Conservation (phyloP, 805 yeast genomes). For the Pachysolen tannophilus region DNA sequence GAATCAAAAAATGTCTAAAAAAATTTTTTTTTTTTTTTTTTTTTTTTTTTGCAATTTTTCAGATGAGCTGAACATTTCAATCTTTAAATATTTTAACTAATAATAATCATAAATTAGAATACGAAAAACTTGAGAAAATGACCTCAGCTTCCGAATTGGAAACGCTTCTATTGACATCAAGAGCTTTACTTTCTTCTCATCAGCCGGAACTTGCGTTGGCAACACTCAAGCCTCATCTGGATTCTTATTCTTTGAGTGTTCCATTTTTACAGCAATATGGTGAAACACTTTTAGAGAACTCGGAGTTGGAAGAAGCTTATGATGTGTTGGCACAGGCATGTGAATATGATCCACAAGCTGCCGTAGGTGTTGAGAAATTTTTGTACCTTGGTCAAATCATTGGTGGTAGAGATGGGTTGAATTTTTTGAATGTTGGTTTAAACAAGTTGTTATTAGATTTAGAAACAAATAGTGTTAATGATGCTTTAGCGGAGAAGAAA, state of each 20-base stretch:
- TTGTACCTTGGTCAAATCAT: slow-evolving; percentile 85
- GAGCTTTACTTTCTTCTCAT: slow-evolving; percentile 35
- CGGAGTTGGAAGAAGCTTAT: slow-evolving; percentile 74
- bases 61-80: not conserved
- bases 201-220: slow-evolving; percentile 50
- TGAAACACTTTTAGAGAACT: slow-evolving; percentile 72
- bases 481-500: slow-evolving; percentile 13
- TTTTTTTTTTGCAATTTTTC: not conserved
- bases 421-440: slow-evolving; percentile 55
- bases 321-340: slow-evolving; percentile 52
- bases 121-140: no score
- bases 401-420: slow-evolving; percentile 73
- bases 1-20: not conserved
- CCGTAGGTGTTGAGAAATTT: slow-evolving; percentile 69
- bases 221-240: slow-evolving; percentile 29
- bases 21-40: not conserved
- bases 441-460: slow-evolving; percentile 36
- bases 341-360: slow-evolving; percentile 60
- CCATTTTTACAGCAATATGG: slow-evolving; percentile 51
- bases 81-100: no score
- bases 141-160: slow-evolving; percentile 6
- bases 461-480: slow-evolving; percentile 13
- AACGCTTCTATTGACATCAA: slow-evolving; percentile 25
- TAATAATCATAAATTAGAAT: no score
- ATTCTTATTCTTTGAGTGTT: slow-evolving; percentile 32